These are phyloP conservation scores for Forsythia suspensa DNA, from an alignment of 257 asterid genomes.

Conservation along the genomic window DNA sequence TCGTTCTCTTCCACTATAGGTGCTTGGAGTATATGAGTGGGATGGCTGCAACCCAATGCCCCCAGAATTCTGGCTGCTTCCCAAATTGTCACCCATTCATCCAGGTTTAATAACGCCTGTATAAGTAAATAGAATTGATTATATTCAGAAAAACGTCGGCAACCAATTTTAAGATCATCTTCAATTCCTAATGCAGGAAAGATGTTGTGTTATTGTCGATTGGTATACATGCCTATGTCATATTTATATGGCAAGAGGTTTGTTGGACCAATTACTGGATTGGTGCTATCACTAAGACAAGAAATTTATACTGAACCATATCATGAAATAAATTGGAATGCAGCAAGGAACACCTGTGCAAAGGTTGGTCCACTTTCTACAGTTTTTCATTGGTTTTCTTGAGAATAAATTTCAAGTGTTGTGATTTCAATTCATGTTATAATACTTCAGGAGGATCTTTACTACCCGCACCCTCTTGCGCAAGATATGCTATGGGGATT, in stretches of 20 bases:
- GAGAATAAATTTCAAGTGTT: background rate
- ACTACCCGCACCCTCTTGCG: slow-evolving; percentile 52
- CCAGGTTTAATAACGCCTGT: slow-evolving; percentile 35
- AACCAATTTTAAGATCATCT: background rate
- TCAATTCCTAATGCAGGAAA: slow-evolving; percentile 31
- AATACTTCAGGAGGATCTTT: slow-evolving; percentile 45
- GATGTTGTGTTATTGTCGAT: slow-evolving; percentile 49
- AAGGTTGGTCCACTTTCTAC: slow-evolving; percentile 29
- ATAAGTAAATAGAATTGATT: background rate
- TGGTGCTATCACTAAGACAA: slow-evolving; percentile 24
- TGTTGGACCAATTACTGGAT: slow-evolving; percentile 39
- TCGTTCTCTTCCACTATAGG: slow-evolving; percentile 21
- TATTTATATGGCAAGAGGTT: slow-evolving; percentile 60
- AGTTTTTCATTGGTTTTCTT: background rate
- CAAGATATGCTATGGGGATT: slow-evolving; percentile 61
- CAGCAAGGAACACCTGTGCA: slow-evolving; percentile 48
- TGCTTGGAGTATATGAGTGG: slow-evolving; percentile 57
- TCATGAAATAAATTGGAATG: slow-evolving; percentile 43
- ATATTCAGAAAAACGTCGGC: no score
- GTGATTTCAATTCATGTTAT: background rate
- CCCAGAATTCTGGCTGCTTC: slow-evolving; percentile 62
- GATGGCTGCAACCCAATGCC: slow-evolving; percentile 57
- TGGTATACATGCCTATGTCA: slow-evolving; percentile 67
- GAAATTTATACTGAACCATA: slow-evolving; percentile 47
- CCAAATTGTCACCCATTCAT: slow-evolving; percentile 36